A percentile compares a stretch with the other conserved stretches of the same genome.
Conservation (phyloP, 108 stramenopile species). For the Cyclotella cryptica region DNA sequence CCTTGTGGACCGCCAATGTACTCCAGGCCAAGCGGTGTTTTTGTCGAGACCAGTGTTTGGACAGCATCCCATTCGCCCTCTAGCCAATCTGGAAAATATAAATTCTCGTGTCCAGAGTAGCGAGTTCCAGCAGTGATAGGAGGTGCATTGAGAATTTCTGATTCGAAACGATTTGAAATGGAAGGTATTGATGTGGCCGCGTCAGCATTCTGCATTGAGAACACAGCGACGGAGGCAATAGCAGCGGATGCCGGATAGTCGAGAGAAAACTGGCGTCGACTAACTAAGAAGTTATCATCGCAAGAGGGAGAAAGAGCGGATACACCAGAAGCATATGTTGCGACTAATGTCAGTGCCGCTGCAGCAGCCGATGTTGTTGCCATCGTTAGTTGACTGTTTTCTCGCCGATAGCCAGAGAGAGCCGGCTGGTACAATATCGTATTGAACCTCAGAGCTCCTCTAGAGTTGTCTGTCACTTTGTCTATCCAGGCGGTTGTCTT, state of each 20-base stretch:
- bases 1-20: slow-evolving; percentile 82
- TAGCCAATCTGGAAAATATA: slow-evolving; percentile 69
- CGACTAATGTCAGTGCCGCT: neutral
- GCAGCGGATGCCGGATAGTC: slow-evolving; percentile 12
- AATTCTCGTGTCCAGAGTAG: slow-evolving; percentile 73
- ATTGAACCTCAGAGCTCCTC: too few relatives aligned
- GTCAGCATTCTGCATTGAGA: neutral
- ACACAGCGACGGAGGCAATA: slow-evolving; percentile 5
- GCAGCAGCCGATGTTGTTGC: neutral
- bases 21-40: slow-evolving; percentile 74
- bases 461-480: too few relatives aligned
- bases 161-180: slow-evolving; percentile 55
- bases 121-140: slow-evolving; percentile 60
- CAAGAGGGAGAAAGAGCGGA: slow-evolving; percentile 9
- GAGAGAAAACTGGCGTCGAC: slow-evolving; percentile 42
- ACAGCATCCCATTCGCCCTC: slow-evolving; percentile 80
- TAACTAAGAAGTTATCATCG: slow-evolving; percentile 18
- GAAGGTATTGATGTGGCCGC: slow-evolving; percentile 18
- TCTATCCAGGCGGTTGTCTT: too few relatives aligned
- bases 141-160: slow-evolving; percentile 63
- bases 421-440: too few relatives aligned
- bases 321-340: neutral
- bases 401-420: neutral
- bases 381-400: neutral
- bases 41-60: slow-evolving; percentile 67